Evolutionary conservation across 2,329 filamentous ascomycete genomes (phyloP).

Genomic region (Scedosporium aurantiacum): DNA sequence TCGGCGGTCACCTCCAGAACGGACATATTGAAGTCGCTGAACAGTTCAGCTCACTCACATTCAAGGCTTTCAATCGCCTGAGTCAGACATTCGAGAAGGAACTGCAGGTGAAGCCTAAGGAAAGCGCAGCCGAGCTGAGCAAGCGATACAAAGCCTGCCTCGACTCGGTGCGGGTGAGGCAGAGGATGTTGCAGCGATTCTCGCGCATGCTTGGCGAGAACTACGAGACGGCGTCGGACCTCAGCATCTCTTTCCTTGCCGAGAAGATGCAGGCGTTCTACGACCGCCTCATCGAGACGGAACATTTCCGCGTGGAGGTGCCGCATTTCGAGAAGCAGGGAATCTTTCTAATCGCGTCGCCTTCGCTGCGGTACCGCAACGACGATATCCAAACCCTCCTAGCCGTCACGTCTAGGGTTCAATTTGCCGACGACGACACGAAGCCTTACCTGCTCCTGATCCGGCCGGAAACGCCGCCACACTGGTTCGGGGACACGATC

Average conservation of each 20-base stretch:
- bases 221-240: slow-evolving; percentile 95
- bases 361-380: slow-evolving; percentile 60
- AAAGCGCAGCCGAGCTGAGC: slow-evolving; percentile 80
- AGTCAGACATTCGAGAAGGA: slow-evolving; percentile 89
- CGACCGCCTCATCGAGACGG: slow-evolving; percentile 67
- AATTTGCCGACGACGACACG: slow-evolving; percentile 56
- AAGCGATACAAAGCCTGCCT: slow-evolving; percentile 93
- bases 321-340: slow-evolving; percentile 60
- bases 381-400: slow-evolving; percentile 80
- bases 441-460: slow-evolving; percentile 82
- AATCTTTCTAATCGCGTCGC: slow-evolving; percentile 76
- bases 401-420: slow-evolving; percentile 51
- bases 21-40: slow-evolving; percentile 96
- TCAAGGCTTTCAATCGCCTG: slow-evolving; percentile 79
- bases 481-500: slow-evolving; percentile 73
- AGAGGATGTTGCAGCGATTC: slow-evolving; percentile 93
- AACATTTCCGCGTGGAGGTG: slow-evolving; percentile 78
- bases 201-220: slow-evolving; percentile 81
- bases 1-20: slow-evolving; percentile 80
- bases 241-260: slow-evolving; percentile 64
- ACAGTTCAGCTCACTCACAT: slow-evolving; percentile 89
- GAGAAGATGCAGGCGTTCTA: slow-evolving; percentile 66
- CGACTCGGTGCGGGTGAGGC: slow-evolving; percentile 89
- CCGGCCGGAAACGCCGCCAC: slow-evolving; percentile 64
- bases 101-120: slow-evolving; percentile 71